Evolutionary conservation across 768 basidiomycete species (phyloP).

Genomic region (Hypholoma sublateritium): DNA sequence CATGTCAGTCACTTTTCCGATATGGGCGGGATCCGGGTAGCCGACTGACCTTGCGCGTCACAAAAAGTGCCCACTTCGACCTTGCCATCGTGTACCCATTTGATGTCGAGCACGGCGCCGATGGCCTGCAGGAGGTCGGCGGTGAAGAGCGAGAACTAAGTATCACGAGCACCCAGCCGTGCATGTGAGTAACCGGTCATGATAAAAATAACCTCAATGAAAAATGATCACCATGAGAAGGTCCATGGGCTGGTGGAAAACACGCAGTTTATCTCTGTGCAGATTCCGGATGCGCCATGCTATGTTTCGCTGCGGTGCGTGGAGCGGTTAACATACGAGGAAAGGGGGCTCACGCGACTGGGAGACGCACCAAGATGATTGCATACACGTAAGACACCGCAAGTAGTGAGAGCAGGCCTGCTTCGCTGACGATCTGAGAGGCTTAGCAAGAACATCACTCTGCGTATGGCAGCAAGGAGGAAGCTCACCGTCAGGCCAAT

Average conservation of each 20-base stretch:
- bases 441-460: too few relatives aligned
- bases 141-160: constrained; percentile 25
- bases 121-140: constrained; percentile 38
- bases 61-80: constrained; percentile 34
- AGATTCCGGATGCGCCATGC: constrained; percentile 23
- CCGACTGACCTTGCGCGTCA: constrained; percentile 36
- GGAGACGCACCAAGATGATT: not conserved
- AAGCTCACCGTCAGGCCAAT: constrained; percentile 35
- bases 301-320: constrained; percentile 23
- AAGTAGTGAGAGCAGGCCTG: constrained; percentile 33
- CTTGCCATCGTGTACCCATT: constrained; percentile 33
- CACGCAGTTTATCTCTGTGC: constrained; percentile 15
- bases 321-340: not conserved
- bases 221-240: constrained; percentile 34
- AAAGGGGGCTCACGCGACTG: not conserved
- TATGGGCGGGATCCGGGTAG: not conserved
- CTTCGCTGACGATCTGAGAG: constrained; percentile 35
- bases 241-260: constrained; percentile 37
- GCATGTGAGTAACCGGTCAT: not conserved
- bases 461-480: not conserved
- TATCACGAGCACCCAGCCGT: not conserved
- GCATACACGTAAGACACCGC: constrained; percentile 26
- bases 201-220: not conserved
- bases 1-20: not conserved
- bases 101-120: constrained; percentile 35